Evolutionary conservation across 495 filamentous ascomycete species (phyloP).

Genomic region (Bombardia bombarda): DNA sequence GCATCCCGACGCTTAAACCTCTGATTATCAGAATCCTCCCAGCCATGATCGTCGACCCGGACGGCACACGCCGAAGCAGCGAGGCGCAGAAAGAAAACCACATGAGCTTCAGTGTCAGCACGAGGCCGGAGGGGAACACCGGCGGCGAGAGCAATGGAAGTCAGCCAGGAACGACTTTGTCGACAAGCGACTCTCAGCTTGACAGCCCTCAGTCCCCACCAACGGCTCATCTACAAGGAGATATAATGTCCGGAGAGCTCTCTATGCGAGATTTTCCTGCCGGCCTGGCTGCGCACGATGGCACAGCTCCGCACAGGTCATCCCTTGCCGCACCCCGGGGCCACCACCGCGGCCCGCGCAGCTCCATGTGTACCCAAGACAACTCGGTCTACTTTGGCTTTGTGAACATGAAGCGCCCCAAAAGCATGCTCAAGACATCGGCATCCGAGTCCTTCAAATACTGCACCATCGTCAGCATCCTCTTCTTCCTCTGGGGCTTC

Average conservation of each 20-base stretch:
- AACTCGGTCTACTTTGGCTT: constrained; percentile 61
- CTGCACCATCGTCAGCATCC: constrained; percentile 57
- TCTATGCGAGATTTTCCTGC: background rate
- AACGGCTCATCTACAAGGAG: background rate
- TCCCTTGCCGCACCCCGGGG: too few relatives aligned
- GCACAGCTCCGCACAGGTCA: background rate
- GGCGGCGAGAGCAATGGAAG: background rate
- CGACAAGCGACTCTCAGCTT: too few relatives aligned
- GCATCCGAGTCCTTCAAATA: constrained; percentile 41
- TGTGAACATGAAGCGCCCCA: constrained; percentile 68
- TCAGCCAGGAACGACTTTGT: background rate
- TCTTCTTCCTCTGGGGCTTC: constrained; percentile 87
- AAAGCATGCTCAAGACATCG: constrained; percentile 61
- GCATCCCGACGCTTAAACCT: constrained; percentile 83
- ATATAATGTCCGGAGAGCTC: background rate
- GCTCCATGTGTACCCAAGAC: background rate
- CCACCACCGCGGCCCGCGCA: background rate
- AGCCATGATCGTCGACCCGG: constrained; percentile 50
- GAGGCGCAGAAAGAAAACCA: constrained; percentile 6
- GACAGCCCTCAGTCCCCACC: background rate
- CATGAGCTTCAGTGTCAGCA: background rate
- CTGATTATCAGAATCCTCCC: constrained; percentile 70
- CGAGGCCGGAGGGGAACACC: background rate
- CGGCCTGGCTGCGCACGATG: background rate
- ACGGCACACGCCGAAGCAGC: constrained; percentile 21